These are phyloP conservation scores for Lasiosphaeria hispida DNA, from an alignment of 495 filamentous ascomycete species.

Conservation along the genomic window DNA sequence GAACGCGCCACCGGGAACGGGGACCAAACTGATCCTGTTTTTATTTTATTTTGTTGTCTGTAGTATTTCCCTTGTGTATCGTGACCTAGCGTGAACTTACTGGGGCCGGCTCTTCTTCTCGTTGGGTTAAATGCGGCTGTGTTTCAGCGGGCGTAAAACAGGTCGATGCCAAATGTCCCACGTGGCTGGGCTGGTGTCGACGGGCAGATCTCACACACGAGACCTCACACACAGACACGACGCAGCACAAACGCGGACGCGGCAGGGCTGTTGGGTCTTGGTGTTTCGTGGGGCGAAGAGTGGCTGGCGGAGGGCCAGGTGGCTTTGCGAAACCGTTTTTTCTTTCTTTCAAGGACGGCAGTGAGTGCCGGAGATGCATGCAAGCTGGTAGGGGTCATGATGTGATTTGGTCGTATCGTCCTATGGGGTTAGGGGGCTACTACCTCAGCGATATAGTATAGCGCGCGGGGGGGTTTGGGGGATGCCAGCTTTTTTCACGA, in stretches of 20 bases:
- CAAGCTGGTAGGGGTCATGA: not conserved
- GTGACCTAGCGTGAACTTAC: constrained; percentile 5
- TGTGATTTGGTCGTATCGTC: not conserved
- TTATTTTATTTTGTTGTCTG: not conserved
- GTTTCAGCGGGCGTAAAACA: constrained; percentile 15
- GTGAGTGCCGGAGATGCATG: not conserved
- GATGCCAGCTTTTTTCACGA: no score
- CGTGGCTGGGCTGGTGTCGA: not conserved
- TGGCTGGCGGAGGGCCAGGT: no score
- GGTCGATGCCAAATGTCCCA: not conserved
- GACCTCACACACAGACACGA: not conserved
- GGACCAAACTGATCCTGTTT: not conserved
- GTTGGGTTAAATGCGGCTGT: constrained; percentile 23
- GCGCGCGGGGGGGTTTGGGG: no score
- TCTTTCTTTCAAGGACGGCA: not conserved
- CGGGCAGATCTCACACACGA: not conserved
- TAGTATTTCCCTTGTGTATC: not conserved
- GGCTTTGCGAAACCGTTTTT: not conserved
- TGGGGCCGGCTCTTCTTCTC: not conserved
- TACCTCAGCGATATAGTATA: no score
- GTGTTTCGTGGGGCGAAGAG: not conserved
- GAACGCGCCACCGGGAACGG: not conserved
- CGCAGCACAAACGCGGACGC: not conserved
- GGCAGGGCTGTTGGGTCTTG: no score
- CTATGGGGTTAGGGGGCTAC: no score